Evolutionary conservation across 169 alveolate genomes (phyloP).

Genomic region (Plasmodium vinckei): DNA sequence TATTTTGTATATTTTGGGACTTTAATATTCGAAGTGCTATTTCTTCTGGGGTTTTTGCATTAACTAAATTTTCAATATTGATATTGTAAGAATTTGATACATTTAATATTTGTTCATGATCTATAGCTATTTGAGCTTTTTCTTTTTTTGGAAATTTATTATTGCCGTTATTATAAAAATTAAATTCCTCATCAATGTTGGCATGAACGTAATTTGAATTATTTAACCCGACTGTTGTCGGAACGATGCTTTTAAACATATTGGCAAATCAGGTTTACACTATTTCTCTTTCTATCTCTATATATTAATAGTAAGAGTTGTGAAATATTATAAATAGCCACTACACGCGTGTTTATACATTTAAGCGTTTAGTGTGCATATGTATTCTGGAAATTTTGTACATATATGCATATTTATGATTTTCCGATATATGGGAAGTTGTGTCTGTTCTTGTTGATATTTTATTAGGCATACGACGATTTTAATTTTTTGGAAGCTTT

Average conservation of each 20-base stretch:
- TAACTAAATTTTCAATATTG: conserved; percentile 16
- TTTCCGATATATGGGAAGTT: no score
- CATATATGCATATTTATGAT: no score
- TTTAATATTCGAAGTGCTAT: conserved; percentile 59
- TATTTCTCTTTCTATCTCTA: background rate
- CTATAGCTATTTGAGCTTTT: background rate
- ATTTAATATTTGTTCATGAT: conserved; percentile 13
- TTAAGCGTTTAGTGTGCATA: no score
- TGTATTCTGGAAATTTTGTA: no score
- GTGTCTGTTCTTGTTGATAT: no score
- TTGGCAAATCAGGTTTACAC: background rate
- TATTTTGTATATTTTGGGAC: conserved; percentile 54
- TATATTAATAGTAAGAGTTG: background rate
- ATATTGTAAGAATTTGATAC: conserved; percentile 33
- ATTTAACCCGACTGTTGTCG: conserved; percentile 66
- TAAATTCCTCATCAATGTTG: conserved; percentile 59
- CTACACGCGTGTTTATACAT: no score
- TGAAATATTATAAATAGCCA: no score
- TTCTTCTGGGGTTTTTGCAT: conserved; percentile 64
- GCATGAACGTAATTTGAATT: conserved; percentile 70
- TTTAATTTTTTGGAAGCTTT: no score
- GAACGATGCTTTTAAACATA: conserved; percentile 71
- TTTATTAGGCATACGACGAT: no score
- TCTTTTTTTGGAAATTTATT: background rate
- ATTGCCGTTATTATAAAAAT: background rate